A percentile compares a stretch with the other conserved stretches of the same genome.
Conservation (phyloP, 805 yeast species). For the Ogataea nitratoaversa region DNA sequence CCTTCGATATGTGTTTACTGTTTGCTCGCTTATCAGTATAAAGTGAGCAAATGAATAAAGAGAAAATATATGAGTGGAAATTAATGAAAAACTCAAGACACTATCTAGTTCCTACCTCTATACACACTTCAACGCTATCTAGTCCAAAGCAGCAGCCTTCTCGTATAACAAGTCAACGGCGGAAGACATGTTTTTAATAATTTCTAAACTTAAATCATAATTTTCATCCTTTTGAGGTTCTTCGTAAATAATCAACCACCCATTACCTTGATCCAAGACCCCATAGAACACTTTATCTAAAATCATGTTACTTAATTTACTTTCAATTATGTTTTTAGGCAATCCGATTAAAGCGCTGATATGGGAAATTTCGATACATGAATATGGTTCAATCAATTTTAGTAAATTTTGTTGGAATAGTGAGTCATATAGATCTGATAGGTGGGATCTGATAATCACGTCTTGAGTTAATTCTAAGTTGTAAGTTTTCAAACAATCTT, state of each 20-base stretch:
- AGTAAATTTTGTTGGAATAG: slow-evolving; percentile 88
- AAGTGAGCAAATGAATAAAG: too few relatives aligned
- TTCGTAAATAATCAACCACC: slow-evolving; percentile 90
- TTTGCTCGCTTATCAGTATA: too few relatives aligned
- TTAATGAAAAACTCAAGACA: too few relatives aligned
- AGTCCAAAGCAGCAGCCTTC: slow-evolving; percentile 83
- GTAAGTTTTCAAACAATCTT: slow-evolving; percentile 70
- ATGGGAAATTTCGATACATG: slow-evolving; percentile 90
- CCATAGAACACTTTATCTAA: slow-evolving; percentile 94
- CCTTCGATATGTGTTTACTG: too few relatives aligned
- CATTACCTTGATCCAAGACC: slow-evolving; percentile 96
- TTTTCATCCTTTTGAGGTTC: slow-evolving; percentile 85
- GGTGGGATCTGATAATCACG: slow-evolving; percentile 84
- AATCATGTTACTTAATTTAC: slow-evolving; percentile 93
- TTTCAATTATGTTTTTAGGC: slow-evolving; percentile 84
- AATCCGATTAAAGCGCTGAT: slow-evolving; percentile 85
- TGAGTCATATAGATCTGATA: slow-evolving; percentile 88
- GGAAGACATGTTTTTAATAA: slow-evolving; percentile 78
- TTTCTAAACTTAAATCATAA: slow-evolving; percentile 80
- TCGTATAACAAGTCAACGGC: slow-evolving; percentile 91
- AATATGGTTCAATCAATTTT: slow-evolving; percentile 93
- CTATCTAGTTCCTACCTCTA: too few relatives aligned
- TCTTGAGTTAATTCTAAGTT: slow-evolving; percentile 77
- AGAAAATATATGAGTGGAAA: background rate
- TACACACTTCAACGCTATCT: too few relatives aligned